These are phyloP conservation scores for Cenchrus americanus DNA, from an alignment of 176 grass and related monocot species.

Conservation along the genomic window DNA sequence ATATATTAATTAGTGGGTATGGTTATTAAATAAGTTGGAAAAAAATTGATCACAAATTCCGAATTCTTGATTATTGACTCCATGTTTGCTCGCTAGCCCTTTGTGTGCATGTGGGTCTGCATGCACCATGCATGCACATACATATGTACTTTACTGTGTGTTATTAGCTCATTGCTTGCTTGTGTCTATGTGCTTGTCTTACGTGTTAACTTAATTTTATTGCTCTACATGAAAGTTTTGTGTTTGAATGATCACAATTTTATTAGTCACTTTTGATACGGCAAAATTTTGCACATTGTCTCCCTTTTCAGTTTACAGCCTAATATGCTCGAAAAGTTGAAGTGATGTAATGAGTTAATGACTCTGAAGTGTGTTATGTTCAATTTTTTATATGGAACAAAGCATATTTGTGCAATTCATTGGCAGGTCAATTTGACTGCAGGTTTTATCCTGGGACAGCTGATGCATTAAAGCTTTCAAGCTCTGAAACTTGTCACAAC, in stretches of 20 bases:
- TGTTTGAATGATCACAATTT: background rate
- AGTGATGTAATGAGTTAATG: background rate
- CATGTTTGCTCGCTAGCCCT: background rate
- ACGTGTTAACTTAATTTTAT: background rate
- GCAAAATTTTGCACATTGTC: background rate
- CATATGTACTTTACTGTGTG: background rate
- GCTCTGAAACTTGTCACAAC: constrained; percentile 91
- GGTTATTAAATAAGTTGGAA: background rate
- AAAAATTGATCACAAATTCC: background rate
- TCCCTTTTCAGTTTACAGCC: background rate
- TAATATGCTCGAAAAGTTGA: background rate
- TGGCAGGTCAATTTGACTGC: constrained; percentile 21
- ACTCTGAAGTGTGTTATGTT: constrained; percentile 20
- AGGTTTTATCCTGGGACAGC: constrained; percentile 93
- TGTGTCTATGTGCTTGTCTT: background rate
- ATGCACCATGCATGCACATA: background rate
- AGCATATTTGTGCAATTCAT: constrained; percentile 13
- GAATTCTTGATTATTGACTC: background rate
- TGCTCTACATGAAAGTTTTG: background rate
- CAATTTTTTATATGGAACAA: constrained; percentile 1
- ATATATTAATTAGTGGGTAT: background rate
- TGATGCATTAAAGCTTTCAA: constrained; percentile 95
- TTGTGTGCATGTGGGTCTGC: background rate
- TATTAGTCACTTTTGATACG: background rate
- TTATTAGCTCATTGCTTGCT: background rate